Percentiles rank a stretch among this genome's conserved stretches.
Evolutionary conservation across 169 alveolate genomes (phyloP).

Genomic region (Plasmodium chabaudi): DNA sequence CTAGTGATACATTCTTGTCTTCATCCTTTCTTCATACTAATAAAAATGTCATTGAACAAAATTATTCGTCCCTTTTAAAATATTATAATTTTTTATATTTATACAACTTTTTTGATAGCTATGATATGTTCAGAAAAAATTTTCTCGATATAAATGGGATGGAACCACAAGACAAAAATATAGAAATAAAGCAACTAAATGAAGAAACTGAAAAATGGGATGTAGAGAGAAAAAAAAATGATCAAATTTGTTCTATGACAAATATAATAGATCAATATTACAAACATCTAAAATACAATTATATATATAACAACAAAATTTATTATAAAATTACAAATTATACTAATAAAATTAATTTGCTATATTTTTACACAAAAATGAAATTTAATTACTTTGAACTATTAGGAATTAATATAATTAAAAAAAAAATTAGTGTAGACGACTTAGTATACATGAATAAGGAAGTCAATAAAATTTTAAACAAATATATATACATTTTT

Average conservation of each 20-base stretch:
- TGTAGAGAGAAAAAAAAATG: background rate
- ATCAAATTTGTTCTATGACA: background rate
- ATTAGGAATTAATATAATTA: slow-evolving; percentile 66
- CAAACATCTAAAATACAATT: slow-evolving; percentile 10
- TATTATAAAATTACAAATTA: slow-evolving; percentile 43
- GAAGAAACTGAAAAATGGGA: slow-evolving; percentile 1
- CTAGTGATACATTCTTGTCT: background rate
- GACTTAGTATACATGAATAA: slow-evolving; percentile 63
- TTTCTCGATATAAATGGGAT: slow-evolving; percentile 39
- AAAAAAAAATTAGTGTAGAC: slow-evolving; percentile 67
- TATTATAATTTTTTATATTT: slow-evolving; percentile 46
- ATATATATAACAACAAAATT: slow-evolving; percentile 42
- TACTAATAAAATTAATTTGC: slow-evolving; percentile 26
- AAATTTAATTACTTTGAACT: slow-evolving; percentile 53
- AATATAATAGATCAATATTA: background rate
- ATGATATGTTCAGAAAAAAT: slow-evolving; percentile 41
- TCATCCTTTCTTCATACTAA: background rate
- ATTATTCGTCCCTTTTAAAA: background rate
- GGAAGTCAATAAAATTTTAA: slow-evolving; percentile 56
- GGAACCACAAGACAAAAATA: background rate
- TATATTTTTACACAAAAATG: slow-evolving; percentile 25
- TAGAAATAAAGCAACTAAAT: background rate
- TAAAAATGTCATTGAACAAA: background rate
- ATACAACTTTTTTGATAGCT: slow-evolving; percentile 42
- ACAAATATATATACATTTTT: slow-evolving; percentile 67